Evolutionary conservation across 2,329 filamentous ascomycete species (phyloP), one percentile per base, ranked within the genome.

Genomic region (Fusarium sp.): DNA sequence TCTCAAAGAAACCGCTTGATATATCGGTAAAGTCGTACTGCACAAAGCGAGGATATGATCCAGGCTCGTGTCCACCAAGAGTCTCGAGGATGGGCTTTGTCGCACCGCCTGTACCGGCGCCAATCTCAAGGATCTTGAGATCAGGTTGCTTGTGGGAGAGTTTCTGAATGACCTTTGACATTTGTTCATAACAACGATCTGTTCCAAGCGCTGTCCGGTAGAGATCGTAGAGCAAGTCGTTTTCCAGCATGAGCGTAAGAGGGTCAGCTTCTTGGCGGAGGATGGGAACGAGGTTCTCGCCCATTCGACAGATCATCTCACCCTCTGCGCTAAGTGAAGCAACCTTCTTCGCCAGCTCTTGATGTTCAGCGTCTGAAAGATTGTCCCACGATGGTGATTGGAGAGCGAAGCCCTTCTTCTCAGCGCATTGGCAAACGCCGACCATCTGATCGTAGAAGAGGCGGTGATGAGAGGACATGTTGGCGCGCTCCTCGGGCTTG

Each of bases 11-110:
- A 1, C 63, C 50, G 3, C 30, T 40, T 0, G 67, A 71, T 6
- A 70, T 60, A 13, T 71, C 69, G 3, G 69, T 71, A 6, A 49
- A 71, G 4, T 55, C 41, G 23, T 71, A 70, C n/a, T 40, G 38
- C 7, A 35, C 49, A 54, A n/a, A 44, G 8, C 3, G 44, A 10
- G 17, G 52, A 18, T 41, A 41, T 4, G 52, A 23, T 11, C 52
- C 52, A 38, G 38, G n/a, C n/a, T 56, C 53, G 13, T 37, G 32
- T 12, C 41, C 41, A 37, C 46, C 45, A 3, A 71, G 40, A 0
- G 26, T 17, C 8, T 52, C 33, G 1, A 71, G 60, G 11, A 71
- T 52, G 1, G 18, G 27, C 8, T 40, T 48, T 5, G 67, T 70
- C 1, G 67, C 38, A 10, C 67, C 60, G 1, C 65, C 68, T 4